Conservation (phyloP, 148 eudicot species). For the Chenopodium quinoa region DNA sequence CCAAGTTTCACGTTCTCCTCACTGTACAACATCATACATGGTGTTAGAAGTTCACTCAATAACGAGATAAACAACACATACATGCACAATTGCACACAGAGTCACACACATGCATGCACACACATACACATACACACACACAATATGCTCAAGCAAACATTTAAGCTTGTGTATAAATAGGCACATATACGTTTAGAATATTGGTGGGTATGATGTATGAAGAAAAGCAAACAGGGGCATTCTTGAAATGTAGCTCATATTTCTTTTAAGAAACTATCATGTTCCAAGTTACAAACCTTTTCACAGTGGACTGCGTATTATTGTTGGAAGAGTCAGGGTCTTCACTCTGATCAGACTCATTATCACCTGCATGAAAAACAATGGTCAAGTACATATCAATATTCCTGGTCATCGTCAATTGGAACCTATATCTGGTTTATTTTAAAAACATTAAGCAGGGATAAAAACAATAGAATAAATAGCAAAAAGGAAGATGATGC, state of each 20-base stretch:
- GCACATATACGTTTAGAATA: neutral
- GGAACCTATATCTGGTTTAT: neutral
- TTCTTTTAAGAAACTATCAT: neutral
- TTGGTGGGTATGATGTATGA: neutral
- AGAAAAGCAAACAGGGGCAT: neutral
- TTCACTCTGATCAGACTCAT: conserved; percentile 46
- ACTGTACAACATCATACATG: conserved; percentile 38
- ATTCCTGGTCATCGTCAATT: neutral
- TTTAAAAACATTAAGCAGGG: neutral
- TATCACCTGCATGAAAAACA: conserved; percentile 49
- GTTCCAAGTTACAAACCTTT: conserved; percentile 41
- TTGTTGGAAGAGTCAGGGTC: conserved; percentile 39
- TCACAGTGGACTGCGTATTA: conserved; percentile 29
- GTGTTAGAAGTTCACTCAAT: conserved; percentile 14
- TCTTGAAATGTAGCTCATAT: neutral
- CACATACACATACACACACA: neutral
- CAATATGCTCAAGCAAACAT: neutral
- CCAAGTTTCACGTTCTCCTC: conserved; percentile 37
- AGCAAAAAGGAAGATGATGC: neutral
- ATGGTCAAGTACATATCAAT: conserved; percentile 6
- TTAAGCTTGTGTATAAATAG: neutral
- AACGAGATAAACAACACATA: neutral
- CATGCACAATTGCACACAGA: neutral
- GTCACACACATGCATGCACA: neutral
- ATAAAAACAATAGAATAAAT: neutral